Conservation (phyloP, 805 yeast genomes). For the Candida xyloterini region DNA sequence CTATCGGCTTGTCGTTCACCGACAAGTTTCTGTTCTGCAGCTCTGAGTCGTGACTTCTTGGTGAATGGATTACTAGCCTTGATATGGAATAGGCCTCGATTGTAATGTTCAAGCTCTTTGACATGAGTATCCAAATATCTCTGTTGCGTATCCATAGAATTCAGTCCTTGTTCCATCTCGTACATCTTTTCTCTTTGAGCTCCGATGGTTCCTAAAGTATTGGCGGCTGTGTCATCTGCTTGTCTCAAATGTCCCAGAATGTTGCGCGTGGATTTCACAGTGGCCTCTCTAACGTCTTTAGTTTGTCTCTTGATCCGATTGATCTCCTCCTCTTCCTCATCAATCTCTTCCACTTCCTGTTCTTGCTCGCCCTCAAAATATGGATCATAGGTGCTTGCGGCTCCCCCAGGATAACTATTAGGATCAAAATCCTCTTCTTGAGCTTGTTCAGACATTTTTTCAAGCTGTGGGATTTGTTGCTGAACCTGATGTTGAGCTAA, state of each 20-base stretch:
- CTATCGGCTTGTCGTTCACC: slow-evolving; percentile 39
- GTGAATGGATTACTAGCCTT: slow-evolving; percentile 86
- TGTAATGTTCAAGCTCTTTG: slow-evolving; percentile 70
- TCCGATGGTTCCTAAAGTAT: slow-evolving; percentile 89
- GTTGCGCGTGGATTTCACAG: slow-evolving; percentile 80
- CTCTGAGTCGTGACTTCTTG: slow-evolving; percentile 67
- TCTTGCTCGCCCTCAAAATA: slow-evolving; percentile 25
- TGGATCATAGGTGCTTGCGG: slow-evolving; percentile 25
- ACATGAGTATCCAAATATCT: slow-evolving; percentile 81
- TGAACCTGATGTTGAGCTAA: slow-evolving; percentile 8
- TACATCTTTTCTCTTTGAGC: slow-evolving; percentile 87
- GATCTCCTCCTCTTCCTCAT: slow-evolving; percentile 84
- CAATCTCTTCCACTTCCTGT: slow-evolving; percentile 52
- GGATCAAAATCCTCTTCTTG: slow-evolving; percentile 24
- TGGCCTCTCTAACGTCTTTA: slow-evolving; percentile 63
- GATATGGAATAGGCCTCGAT: slow-evolving; percentile 78
- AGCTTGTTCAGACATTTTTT: slow-evolving; percentile 1
- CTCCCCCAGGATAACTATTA: slow-evolving; percentile 28
- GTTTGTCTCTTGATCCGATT: slow-evolving; percentile 79
- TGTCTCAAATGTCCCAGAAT: slow-evolving; percentile 70
- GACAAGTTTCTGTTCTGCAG: slow-evolving; percentile 68
- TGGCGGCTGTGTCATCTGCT: slow-evolving; percentile 71
- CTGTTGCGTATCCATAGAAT: slow-evolving; percentile 77
- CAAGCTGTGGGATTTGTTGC: slow-evolving; percentile 8
- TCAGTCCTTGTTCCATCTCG: slow-evolving; percentile 72